Evolutionary conservation across 2,329 filamentous ascomycete genomes (phyloP), one percentile per base, ranked within the genome.

Genomic region (Curvularia hawaiiensis): DNA sequence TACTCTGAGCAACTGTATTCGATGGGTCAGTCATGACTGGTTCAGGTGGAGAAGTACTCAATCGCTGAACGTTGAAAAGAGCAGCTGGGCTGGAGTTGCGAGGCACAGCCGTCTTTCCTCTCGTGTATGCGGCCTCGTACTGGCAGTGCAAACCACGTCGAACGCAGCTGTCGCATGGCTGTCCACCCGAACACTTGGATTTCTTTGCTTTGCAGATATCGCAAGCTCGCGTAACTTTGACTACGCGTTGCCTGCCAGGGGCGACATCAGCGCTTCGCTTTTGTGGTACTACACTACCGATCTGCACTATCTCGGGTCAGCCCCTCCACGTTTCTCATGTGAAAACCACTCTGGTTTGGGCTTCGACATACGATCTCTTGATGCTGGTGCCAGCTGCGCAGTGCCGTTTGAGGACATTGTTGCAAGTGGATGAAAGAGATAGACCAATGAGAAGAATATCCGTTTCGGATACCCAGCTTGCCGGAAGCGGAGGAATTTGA

Each of bases 181-280:
- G 66, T 4, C 63, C 65, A 18, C 70, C 69, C 0, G 68, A 68
- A 28, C 70, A 74, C 50, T 70, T 71, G 3, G 64, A 62, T 51
- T 74, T 74, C 47, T 65, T 72, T 39, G 63, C 40, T 48, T 73
- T 74, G 66, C 71, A 74, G 10, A 62, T 50, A 39, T 74, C 68
- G 60, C 71, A 74, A 10, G 70, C 71, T 5, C 71, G 52, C 12
- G 65, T 72, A 2, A 72, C 71, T 50, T 72, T 73, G 3, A 60
- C 52, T 35, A 62, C 62, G 33, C 44, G 40, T 38, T 66, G 62
- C 16, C 59, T 31, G 4, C 35, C 28, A n/a, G 6, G 20, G 20
- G 28, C 28, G 14, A 16, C 22, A 14, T 61, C 54, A 2, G 54
- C 26, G 38, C 45, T 30, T 2, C 62, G 62, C 53, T 67, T 65